Evolutionary conservation across 2,329 filamentous ascomycete species (phyloP).

Genomic region (Mycosphaerelloides madeirae): DNA sequence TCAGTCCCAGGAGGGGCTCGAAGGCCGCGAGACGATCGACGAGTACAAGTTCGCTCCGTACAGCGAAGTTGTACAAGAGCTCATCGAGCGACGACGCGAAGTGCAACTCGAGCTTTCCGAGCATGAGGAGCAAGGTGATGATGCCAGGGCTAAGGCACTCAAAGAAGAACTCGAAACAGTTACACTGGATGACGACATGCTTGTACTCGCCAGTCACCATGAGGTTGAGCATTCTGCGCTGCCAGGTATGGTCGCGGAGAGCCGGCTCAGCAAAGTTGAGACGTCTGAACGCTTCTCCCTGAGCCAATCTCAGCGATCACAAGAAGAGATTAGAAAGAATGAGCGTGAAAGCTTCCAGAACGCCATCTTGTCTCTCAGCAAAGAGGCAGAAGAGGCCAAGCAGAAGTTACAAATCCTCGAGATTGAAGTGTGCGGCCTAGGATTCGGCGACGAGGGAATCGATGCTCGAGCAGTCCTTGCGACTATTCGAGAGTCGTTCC

Average conservation of each 20-base stretch:
- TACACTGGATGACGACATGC: conserved; percentile 31
- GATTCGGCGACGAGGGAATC: conserved; percentile 33
- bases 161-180: conserved; percentile 5
- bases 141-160: not conserved
- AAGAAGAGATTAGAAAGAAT: conserved; percentile 9
- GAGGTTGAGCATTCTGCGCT: conserved; percentile 26
- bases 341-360: conserved; percentile 34
- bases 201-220: conserved; percentile 29
- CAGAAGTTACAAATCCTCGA: conserved; percentile 39
- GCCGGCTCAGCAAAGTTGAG: not conserved
- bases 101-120: conserved; percentile 8
- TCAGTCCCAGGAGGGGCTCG: conserved; percentile 20
- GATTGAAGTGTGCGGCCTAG: conserved; percentile 42
- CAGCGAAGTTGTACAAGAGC: conserved; percentile 28
- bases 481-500: conserved; percentile 41
- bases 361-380: conserved; percentile 37
- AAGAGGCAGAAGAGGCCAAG: conserved; percentile 37
- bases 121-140: conserved; percentile 6
- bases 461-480: conserved; percentile 35
- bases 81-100: conserved; percentile 30
- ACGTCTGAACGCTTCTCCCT: conserved; percentile 9
- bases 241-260: conserved; percentile 1
- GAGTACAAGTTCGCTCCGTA: conserved; percentile 30
- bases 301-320: conserved; percentile 14
- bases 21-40: conserved; percentile 19